A percentile compares a stretch with the other conserved stretches of the same genome.
Evolutionary conservation across 495 filamentous ascomycete genomes (phyloP).

Genomic region (Penicillium alfredii): DNA sequence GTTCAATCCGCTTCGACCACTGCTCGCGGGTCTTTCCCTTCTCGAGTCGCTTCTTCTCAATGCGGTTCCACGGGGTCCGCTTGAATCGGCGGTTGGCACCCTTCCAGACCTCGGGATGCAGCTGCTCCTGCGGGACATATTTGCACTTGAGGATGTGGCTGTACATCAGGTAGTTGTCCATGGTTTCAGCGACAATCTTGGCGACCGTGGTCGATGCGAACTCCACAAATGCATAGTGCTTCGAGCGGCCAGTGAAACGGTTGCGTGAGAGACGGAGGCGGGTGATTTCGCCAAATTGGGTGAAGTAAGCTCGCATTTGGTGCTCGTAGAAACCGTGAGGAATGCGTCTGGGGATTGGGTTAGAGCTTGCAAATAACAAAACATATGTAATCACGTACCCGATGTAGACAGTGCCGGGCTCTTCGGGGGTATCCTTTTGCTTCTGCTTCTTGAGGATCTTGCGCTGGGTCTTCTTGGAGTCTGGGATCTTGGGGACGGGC

Average conservation of each 20-base stretch:
- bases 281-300: constrained; percentile 85
- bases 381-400: too few relatives aligned
- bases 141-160: constrained; percentile 87
- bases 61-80: constrained; percentile 73
- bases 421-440: constrained; percentile 34
- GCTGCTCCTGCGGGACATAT: constrained; percentile 63
- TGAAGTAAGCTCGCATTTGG: constrained; percentile 89
- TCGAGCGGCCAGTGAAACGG: constrained; percentile 76
- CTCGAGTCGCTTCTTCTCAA: constrained; percentile 68
- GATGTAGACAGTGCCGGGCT: constrained; percentile 79
- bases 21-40: constrained; percentile 60
- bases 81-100: constrained; percentile 87
- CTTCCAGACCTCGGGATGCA: constrained; percentile 77
- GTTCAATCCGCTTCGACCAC: constrained; percentile 67
- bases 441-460: constrained; percentile 49
- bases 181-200: constrained; percentile 83
- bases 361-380: constrained; percentile 13
- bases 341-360: constrained; percentile 51
- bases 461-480: constrained; percentile 59
- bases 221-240: constrained; percentile 91
- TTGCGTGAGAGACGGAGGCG: constrained; percentile 85
- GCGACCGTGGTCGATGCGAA: constrained; percentile 74
- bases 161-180: constrained; percentile 97
- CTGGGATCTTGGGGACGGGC: constrained; percentile 52
- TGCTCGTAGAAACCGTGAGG: constrained; percentile 96